Conservation (phyloP, 1,284 basidiomycete genomes). For the Microstroma glucosiphilum region DNA sequence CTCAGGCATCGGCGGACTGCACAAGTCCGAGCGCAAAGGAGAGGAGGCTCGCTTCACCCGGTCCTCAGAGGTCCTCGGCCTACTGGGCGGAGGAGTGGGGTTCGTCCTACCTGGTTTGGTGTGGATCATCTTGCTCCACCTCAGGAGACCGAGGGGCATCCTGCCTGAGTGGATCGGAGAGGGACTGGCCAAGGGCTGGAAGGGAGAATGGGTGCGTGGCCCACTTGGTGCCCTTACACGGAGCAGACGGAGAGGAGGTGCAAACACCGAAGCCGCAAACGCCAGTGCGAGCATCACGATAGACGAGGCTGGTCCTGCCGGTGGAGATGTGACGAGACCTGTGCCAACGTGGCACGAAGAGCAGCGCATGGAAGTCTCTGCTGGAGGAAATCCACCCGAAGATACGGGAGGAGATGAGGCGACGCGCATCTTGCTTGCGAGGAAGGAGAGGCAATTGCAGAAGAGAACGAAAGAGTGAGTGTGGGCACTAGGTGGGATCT, state of each 20-base stretch:
- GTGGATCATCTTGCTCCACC: conserved; percentile 45
- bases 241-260: too few species aligned
- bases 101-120: conserved; percentile 44
- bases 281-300: too few species aligned
- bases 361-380: background rate
- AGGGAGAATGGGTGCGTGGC: too few species aligned
- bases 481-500: too few species aligned
- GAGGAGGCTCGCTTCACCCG: conserved; percentile 43
- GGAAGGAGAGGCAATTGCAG: conserved; percentile 45
- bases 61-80: conserved; percentile 34
- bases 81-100: conserved; percentile 41
- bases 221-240: too few species aligned
- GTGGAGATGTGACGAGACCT: background rate
- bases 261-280: too few species aligned
- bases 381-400: background rate
- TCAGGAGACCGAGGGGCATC: conserved; percentile 42
- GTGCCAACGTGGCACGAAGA: conserved; percentile 3
- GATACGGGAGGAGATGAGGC: conserved; percentile 26
- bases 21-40: conserved; percentile 14
- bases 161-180: conserved; percentile 10
- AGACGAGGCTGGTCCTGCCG: too few species aligned
- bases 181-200: too few species aligned
- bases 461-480: conserved; percentile 2
- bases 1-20: conserved; percentile 38
- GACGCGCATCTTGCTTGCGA: conserved; percentile 39